Evolutionary conservation across 768 basidiomycete genomes (phyloP).

Genomic region (Cytidiella melzeri): DNA sequence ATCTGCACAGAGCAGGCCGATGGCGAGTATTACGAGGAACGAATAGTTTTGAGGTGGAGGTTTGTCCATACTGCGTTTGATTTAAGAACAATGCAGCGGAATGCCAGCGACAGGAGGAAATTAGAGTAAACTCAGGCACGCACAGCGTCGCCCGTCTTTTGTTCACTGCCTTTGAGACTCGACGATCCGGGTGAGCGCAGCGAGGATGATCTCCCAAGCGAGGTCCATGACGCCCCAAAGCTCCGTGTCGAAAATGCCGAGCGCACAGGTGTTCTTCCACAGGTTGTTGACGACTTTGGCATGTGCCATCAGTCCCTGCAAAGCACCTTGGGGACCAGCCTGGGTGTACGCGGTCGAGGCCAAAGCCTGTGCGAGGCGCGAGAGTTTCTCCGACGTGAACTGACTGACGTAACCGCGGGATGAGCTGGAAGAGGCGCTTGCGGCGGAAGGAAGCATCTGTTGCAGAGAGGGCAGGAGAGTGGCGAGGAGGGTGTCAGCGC

Average conservation of each 20-base stretch:
- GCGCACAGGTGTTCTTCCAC: slow-evolving; percentile 44
- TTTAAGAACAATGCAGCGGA: no score
- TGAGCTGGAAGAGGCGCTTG: slow-evolving; percentile 9
- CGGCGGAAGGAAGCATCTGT: slow-evolving; percentile 13
- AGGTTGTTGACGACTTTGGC: slow-evolving; percentile 36
- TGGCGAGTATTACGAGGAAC: no score
- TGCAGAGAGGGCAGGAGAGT: slow-evolving; percentile 35
- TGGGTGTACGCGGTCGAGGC: slow-evolving; percentile 18
- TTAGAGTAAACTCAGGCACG: no score
- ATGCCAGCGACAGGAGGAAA: no score
- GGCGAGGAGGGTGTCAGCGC: slow-evolving; percentile 42
- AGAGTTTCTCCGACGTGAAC: slow-evolving; percentile 20
- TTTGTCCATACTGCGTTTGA: no score
- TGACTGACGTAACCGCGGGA: slow-evolving; percentile 18
- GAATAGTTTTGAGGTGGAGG: no score
- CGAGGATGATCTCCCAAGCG: slow-evolving; percentile 43
- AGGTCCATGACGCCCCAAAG: slow-evolving; percentile 44
- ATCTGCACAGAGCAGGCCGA: not conserved
- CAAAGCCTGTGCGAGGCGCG: slow-evolving; percentile 23
- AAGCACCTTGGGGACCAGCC: slow-evolving; percentile 20
- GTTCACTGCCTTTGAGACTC: slow-evolving; percentile 12
- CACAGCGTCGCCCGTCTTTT: slow-evolving; percentile 5
- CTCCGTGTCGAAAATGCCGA: slow-evolving; percentile 43
- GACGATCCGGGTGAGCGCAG: slow-evolving; percentile 29
- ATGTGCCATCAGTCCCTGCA: slow-evolving; percentile 30